Evolutionary conservation across 345 rosid species (phyloP), one percentile per base, ranked within the genome.

Genomic region (Cardamine chenopodiifolia): DNA sequence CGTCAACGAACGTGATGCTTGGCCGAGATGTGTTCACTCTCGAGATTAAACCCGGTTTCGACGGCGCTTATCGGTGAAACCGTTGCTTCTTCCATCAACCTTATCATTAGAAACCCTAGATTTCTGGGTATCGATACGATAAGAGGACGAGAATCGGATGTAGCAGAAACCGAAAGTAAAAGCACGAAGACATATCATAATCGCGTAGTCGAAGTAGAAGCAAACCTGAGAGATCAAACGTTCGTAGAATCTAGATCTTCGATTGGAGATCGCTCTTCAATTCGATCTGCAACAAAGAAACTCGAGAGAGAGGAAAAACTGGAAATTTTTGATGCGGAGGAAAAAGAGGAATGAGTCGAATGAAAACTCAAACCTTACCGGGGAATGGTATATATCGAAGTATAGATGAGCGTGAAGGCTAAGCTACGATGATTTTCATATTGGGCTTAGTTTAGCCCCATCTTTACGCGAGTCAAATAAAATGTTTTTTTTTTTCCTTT

Each of bases 11-110:
- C 34, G 93, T 95, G 37, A 80, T 87, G 72, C 94, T 95, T 37
- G 97, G 97, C 8, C 87, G 86, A 56, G 99, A 95, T 72, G 99
- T 87, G 2, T 90, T 89, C 77, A 79, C 85, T 9, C 71, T 95
- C 15, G 78, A 81, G 48, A 32, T 90, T 0, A 94, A 85, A 79
- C 90, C 97, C 0, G 88, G 96, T 10, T 88, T 90, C 10, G 96
- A 94, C 55, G 91, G 82, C 0, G 93, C 97, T 6, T 88, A 68
- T 60, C 39, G 56, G 35, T 17, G 65, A 42, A 71, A 71, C 71
- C 73, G 62, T 76, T 70, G 31, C 25, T 76, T 62, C n/a, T n/a
- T n/a, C n/a, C n/a, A n/a, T n/a, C n/a, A n/a, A n/a, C n/a, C n/a
- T n/a, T n/a, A n/a, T n/a, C n/a, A n/a, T n/a, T n/a, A n/a, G n/a